Conservation (phyloP, 2,329 filamentous ascomycete genomes). For the Fusarium euwallaceae region DNA sequence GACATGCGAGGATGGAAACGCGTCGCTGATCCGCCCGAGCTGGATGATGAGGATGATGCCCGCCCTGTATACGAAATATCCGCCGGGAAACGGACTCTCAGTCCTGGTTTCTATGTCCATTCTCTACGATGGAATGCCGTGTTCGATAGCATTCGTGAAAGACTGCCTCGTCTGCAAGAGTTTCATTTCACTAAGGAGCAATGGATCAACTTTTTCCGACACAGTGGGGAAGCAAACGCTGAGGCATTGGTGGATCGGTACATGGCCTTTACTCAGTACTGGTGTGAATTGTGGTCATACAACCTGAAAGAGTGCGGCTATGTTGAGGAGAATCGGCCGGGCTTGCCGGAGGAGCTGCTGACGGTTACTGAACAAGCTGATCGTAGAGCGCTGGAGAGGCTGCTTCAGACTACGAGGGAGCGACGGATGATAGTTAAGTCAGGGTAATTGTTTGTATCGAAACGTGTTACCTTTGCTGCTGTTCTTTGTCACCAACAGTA, state of each 20-base stretch:
- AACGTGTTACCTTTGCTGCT: neutral
- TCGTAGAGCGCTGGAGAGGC: neutral
- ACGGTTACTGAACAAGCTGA: neutral
- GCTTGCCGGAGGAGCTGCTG: neutral
- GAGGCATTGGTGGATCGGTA: neutral
- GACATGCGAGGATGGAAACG: constrained; percentile 27
- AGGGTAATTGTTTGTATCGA: neutral
- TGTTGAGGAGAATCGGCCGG: constrained; percentile 3
- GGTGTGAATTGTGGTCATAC: neutral
- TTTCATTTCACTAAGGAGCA: neutral
- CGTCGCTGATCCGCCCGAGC: neutral
- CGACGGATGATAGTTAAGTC: neutral
- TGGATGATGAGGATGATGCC: neutral
- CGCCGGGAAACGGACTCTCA: accelerated
- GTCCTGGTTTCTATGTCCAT: neutral
- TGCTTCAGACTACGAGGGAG: neutral
- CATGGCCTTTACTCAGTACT: neutral
- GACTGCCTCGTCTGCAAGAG: neutral
- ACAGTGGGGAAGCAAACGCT: accelerated
- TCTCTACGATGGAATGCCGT: constrained; percentile 37
- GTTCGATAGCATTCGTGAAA: constrained; percentile 33
- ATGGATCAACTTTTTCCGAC: neutral
- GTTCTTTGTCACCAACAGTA: neutral
- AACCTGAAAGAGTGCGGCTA: neutral
- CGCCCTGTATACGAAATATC: neutral